Evolutionary conservation across 208 protist genomes (phyloP), one percentile per base, ranked within the genome.

Genomic region (Acanthamoeba sp.): DNA sequence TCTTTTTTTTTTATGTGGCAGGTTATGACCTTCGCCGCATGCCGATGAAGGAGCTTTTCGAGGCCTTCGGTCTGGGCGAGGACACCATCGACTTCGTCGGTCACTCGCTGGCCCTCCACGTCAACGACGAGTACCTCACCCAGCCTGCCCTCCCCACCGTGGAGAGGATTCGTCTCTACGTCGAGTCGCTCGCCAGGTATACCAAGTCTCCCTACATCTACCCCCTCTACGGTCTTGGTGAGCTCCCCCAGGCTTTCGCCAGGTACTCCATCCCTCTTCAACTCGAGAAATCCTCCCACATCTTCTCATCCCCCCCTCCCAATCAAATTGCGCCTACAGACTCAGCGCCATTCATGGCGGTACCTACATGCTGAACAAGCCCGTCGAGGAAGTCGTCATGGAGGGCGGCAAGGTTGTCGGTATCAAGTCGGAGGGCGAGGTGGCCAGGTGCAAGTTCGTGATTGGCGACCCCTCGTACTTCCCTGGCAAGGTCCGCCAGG

Each of bases 401-500:
- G 97, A 99, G 76, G 97, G 98, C 38, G 99, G 99, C 42, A 97
- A 97, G 78, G 98, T 98, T 84, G 95, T 98, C 89, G 99, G 99
- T 36, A 98, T 99, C 93, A 98, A 98, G 94, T 98, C 95, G 45
- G 98, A 96, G 57, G 97, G 96, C 29, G 96, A 99, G 89, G 94
- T 96, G 95, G 98, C 98, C 38, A 98, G 97, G 66, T 98, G 97
- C 93, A 99, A 99, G 95, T 95, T 99, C 76, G 97, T 99, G 52
- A 96, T 99, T 42, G 99, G 98, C 64, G 99, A 99, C 96, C 99
- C 99, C 66, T 99, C 98, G 45, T 99, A 99, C 96, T 99, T 99
- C 97, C 97, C 98, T 22, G 98, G 99, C 73, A 98, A 99, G 94
- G 98, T 99, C 84, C 97, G 97, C 84, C 96, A 97, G 57, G 97